These are phyloP conservation scores for Tylopilus subfusipes DNA, from an alignment of 768 basidiomycete species.

Conservation along the genomic window DNA sequence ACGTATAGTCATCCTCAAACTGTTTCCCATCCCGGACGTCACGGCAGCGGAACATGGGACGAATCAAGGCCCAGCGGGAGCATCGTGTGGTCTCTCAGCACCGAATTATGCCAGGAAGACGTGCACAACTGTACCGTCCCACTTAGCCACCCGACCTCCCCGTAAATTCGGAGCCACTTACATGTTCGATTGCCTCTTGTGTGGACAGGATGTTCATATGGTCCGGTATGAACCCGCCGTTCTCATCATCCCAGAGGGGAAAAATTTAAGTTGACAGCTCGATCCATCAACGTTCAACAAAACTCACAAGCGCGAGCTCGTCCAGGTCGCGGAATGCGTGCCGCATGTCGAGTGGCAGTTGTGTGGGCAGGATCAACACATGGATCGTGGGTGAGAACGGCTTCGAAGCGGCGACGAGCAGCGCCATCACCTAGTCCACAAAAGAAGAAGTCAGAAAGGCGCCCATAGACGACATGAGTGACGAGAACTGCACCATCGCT, in stretches of 20 bases:
- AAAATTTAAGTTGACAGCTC: not conserved
- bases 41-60: conserved; percentile 18
- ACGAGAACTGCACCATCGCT: conserved; percentile 44
- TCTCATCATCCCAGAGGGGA: conserved; percentile 32
- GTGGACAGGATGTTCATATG: conserved; percentile 74
- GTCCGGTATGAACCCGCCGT: conserved; percentile 54
- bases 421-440: conserved; percentile 48
- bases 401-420: conserved; percentile 44
- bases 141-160: not conserved
- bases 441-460: not conserved
- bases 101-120: conserved; percentile 46
- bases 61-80: conserved; percentile 54
- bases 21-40: not conserved
- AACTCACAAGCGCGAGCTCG: conserved; percentile 54
- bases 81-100: conserved; percentile 49
- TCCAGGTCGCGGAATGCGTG: conserved; percentile 67
- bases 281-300: not conserved
- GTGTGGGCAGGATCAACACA: conserved; percentile 68
- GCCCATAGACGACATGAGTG: not conserved
- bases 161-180: conserved; percentile 26
- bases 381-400: conserved; percentile 77
- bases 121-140: conserved; percentile 45
- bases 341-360: conserved; percentile 67
- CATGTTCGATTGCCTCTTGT: conserved; percentile 56
- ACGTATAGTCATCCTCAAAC: not conserved